Evolutionary conservation across 2,329 filamentous ascomycete species (phyloP).

Genomic region (Shiraia sp.): DNA sequence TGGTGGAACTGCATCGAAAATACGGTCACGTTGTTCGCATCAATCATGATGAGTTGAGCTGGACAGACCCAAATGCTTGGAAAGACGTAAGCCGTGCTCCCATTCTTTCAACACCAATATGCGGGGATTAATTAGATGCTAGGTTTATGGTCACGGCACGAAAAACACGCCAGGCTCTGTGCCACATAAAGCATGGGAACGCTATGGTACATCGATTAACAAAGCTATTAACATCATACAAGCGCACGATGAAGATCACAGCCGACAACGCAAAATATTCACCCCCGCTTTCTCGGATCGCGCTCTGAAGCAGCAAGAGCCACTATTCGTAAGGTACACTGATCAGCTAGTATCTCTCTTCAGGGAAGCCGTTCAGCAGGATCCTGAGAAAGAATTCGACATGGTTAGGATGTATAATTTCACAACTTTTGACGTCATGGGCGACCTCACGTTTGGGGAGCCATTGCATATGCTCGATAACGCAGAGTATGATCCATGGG

Average conservation of each 20-base stretch:
- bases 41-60: constrained; percentile 47
- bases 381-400: constrained; percentile 35
- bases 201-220: constrained; percentile 24
- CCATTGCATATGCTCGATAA: constrained; percentile 35
- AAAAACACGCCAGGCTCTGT: constrained; percentile 18
- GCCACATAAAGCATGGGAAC: constrained; percentile 30
- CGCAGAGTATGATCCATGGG: constrained; percentile 13
- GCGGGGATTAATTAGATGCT: neutral
- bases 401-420: constrained; percentile 40
- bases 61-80: constrained; percentile 43
- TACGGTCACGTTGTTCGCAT: constrained; percentile 50
- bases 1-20: constrained; percentile 41
- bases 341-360: constrained; percentile 47
- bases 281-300: constrained; percentile 49
- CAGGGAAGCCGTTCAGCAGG: constrained; percentile 33
- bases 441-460: constrained; percentile 39
- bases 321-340: constrained; percentile 47
- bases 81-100: constrained; percentile 22
- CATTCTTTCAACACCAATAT: neutral
- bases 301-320: constrained; percentile 47
- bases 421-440: constrained; percentile 40
- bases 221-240: constrained; percentile 34
- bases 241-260: constrained; percentile 42
- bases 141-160: constrained; percentile 32
- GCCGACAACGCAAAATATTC: constrained; percentile 45